Percentiles rank a stretch among this genome's conserved stretches.
Evolutionary conservation across 1,284 basidiomycete species (phyloP).

Genomic region (Ceraceosorus bombacis): DNA sequence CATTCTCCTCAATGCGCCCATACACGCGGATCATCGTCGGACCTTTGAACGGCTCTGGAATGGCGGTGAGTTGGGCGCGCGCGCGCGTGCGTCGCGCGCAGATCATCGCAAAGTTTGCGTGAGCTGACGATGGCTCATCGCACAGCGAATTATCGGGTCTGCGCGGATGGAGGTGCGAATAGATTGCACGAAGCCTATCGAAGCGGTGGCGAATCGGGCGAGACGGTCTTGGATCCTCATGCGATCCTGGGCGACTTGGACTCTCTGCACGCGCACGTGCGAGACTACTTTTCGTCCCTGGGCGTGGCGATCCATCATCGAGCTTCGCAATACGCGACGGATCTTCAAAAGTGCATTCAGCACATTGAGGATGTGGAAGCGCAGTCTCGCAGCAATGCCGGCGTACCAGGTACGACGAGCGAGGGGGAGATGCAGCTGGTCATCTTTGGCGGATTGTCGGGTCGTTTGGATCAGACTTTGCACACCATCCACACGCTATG

Average conservation of each 20-base stretch:
- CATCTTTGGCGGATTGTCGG: slow-evolving; percentile 78
- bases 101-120: neutral
- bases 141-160: slow-evolving; percentile 50
- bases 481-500: slow-evolving; percentile 79
- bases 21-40: slow-evolving; percentile 18
- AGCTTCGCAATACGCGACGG: slow-evolving; percentile 72
- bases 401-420: slow-evolving; percentile 9
- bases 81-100: neutral
- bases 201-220: slow-evolving; percentile 24
- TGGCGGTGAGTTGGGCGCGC: slow-evolving; percentile 12
- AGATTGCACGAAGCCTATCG: slow-evolving; percentile 64
- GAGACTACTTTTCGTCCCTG: slow-evolving; percentile 61
- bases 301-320: slow-evolving; percentile 65
- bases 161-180: slow-evolving; percentile 93
- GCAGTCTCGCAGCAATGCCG: no score
- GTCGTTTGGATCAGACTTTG: slow-evolving; percentile 86
- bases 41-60: slow-evolving; percentile 27
- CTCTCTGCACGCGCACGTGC: slow-evolving; percentile 70
- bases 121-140: slow-evolving; percentile 8
- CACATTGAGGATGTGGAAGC: slow-evolving; percentile 57
- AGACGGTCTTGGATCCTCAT: slow-evolving; percentile 55
- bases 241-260: slow-evolving; percentile 90
- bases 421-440: slow-evolving; percentile 56
- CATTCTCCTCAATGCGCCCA: slow-evolving; percentile 32
- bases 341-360: slow-evolving; percentile 82